Evolutionary conservation across 1,139 yeast species (phyloP).

Genomic region (Maudiozyma humilis): DNA sequence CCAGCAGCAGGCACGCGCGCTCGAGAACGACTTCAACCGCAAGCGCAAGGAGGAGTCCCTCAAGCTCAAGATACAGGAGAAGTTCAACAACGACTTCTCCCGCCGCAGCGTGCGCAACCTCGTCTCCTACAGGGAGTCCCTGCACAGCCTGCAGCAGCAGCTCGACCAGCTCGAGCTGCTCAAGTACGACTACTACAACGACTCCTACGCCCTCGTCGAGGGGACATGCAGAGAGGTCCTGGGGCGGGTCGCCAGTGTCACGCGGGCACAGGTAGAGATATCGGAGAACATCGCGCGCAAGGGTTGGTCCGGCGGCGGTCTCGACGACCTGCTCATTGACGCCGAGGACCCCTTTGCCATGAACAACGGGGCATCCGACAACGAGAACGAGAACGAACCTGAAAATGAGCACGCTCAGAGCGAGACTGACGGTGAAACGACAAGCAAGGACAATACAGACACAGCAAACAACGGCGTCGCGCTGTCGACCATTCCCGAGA

Average conservation of each 20-base stretch:
- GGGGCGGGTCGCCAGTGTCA: slow-evolving; percentile 51
- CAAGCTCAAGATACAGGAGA: slow-evolving; percentile 47
- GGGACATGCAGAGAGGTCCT: slow-evolving; percentile 49
- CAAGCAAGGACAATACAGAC: background rate
- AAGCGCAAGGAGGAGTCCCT: slow-evolving; percentile 45
- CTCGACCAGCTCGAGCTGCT: slow-evolving; percentile 71
- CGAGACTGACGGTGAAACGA: background rate
- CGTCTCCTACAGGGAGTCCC: slow-evolving; percentile 53
- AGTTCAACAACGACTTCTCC: slow-evolving; percentile 48
- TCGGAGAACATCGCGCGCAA: slow-evolving; percentile 75
- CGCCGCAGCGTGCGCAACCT: slow-evolving; percentile 53
- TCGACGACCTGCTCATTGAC: slow-evolving; percentile 54
- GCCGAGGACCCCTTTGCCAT: slow-evolving; percentile 46
- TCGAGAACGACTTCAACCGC: slow-evolving; percentile 47
- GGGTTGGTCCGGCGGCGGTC: slow-evolving; percentile 83
- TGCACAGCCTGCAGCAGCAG: slow-evolving; percentile 59
- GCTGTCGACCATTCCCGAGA: too few relatives aligned
- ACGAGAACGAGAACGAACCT: slow-evolving; percentile 8
- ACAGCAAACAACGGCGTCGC: too few relatives aligned
- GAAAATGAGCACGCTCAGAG: slow-evolving; percentile 2
- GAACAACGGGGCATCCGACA: slow-evolving; percentile 7
- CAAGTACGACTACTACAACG: slow-evolving; percentile 64
- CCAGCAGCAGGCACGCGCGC: slow-evolving; percentile 34
- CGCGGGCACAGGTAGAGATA: slow-evolving; percentile 73
- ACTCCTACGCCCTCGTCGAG: slow-evolving; percentile 52